Conservation (phyloP, 192 early-diverging fungal genomes). For the Pilobolus umbonatus region DNA sequence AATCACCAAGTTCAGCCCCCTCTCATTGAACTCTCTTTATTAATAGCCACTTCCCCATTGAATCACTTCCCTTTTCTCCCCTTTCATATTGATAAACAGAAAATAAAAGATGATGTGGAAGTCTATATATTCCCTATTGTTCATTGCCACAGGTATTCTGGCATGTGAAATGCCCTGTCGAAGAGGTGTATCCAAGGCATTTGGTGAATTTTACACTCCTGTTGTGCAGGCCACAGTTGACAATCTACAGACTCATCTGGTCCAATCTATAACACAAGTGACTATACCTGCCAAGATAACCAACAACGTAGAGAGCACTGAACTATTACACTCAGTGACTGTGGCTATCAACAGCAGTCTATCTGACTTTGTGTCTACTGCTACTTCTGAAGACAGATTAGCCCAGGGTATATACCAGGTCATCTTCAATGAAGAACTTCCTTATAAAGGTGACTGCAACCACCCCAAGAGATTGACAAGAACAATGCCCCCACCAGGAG, state of each 20-base stretch:
- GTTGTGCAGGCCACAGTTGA: conserved; percentile 33
- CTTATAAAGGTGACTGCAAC: conserved; percentile 58
- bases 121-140: not conserved
- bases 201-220: conserved; percentile 37
- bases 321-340: conserved; percentile 18
- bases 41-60: conserved; percentile 5
- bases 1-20: too few relatives aligned
- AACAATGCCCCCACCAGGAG: conserved; percentile 42
- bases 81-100: not conserved
- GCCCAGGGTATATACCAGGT: conserved; percentile 33
- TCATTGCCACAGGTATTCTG: conserved; percentile 9
- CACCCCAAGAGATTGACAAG: conserved; percentile 37
- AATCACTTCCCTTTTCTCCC: conserved; percentile 3
- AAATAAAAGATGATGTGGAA: conserved; percentile 9
- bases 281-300: conserved; percentile 25
- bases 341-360: conserved; percentile 17
- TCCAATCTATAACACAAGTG: conserved; percentile 17
- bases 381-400: conserved; percentile 25
- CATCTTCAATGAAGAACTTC: conserved; percentile 44
- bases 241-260: conserved; percentile 17
- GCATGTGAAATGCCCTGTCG: conserved; percentile 53
- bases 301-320: conserved; percentile 12
- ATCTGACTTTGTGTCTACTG: conserved; percentile 14
- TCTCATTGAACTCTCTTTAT: conserved; percentile 10
- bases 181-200: conserved; percentile 41